Conservation (phyloP, 805 yeast species). For the Nakazawaea sp. region DNA sequence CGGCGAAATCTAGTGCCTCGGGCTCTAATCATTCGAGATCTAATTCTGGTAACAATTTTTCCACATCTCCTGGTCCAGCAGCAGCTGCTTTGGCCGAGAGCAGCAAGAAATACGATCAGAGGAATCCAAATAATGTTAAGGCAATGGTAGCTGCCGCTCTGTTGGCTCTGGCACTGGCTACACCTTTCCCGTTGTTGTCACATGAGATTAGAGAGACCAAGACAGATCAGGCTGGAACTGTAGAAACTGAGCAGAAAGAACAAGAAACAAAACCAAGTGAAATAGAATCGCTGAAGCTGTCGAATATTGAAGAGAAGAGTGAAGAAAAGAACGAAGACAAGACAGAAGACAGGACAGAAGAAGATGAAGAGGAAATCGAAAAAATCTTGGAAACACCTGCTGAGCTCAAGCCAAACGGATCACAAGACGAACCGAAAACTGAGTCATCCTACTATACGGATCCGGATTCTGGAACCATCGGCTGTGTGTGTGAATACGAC, state of each 20-base stretch:
- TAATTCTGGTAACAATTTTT: conserved; percentile 15
- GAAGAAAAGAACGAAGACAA: neutral
- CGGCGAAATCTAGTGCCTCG: neutral
- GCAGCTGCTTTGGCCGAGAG: conserved; percentile 27
- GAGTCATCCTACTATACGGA: conserved; percentile 53
- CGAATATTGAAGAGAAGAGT: neutral
- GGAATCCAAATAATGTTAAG: conserved; percentile 26
- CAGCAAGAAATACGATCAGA: conserved; percentile 16
- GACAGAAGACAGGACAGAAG: neutral
- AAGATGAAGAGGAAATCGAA: conserved; percentile 8
- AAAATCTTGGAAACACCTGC: neutral
- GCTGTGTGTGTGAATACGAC: conserved; percentile 81
- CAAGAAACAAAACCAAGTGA: conserved; percentile 1
- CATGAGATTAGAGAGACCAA: neutral
- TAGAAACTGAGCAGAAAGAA: conserved; percentile 3
- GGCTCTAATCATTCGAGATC: conserved; percentile 8
- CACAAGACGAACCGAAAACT: neutral
- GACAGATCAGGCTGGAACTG: neutral
- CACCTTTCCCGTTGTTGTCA: conserved; percentile 50
- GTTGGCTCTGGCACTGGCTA: conserved; percentile 73
- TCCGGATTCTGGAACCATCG: conserved; percentile 79
- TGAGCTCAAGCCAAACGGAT: neutral
- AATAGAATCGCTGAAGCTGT: neutral
- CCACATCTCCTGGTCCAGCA: conserved; percentile 31
- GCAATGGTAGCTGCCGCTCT: conserved; percentile 81